These are phyloP conservation scores for Periconia macrospinosa DNA, from an alignment of 2,329 filamentous ascomycete species.

Conservation along the genomic window DNA sequence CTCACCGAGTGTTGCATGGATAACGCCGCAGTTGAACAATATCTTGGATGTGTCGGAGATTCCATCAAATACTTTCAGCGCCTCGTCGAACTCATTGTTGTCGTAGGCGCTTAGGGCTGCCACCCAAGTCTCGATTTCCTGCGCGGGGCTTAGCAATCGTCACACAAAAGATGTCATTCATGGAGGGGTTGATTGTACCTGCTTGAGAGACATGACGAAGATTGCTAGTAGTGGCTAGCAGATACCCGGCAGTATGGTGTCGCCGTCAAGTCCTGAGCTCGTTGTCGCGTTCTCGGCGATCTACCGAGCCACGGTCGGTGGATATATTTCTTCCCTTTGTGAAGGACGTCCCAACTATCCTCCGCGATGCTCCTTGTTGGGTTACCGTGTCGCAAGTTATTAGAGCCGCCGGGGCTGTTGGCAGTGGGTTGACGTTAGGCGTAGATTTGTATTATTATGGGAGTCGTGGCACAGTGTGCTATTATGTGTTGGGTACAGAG, in stretches of 20 bases:
- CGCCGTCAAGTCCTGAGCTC: constrained; percentile 29
- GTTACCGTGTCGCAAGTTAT: constrained; percentile 9
- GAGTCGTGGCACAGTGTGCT: constrained; percentile 7
- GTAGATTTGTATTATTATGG: constrained; percentile 10
- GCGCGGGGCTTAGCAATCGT: constrained; percentile 29
- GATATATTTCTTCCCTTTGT: constrained; percentile 24
- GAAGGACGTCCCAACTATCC: constrained; percentile 18
- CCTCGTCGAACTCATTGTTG: constrained; percentile 94
- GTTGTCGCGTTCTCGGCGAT: neutral
- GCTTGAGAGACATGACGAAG: constrained; percentile 54
- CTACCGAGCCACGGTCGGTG: constrained; percentile 29
- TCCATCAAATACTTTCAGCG: constrained; percentile 77
- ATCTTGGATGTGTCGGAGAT: constrained; percentile 98
- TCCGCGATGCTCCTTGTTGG: constrained; percentile 13
- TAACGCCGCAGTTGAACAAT: constrained; percentile 96
- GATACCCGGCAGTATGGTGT: constrained; percentile 46
- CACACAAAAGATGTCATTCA: neutral
- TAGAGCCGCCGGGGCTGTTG: constrained; percentile 35
- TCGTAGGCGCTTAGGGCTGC: constrained; percentile 88
- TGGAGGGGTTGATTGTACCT: constrained; percentile 33
- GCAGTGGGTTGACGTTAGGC: constrained; percentile 7
- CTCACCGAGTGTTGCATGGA: constrained; percentile 93
- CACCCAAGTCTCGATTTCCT: constrained; percentile 99
- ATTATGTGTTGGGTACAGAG: constrained; percentile 1
- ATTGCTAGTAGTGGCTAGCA: constrained; percentile 22